phyloP scores from a whole-genome alignment of 371 early-diverging fungal genomes.

The Cladochytrium tenue region DNA sequence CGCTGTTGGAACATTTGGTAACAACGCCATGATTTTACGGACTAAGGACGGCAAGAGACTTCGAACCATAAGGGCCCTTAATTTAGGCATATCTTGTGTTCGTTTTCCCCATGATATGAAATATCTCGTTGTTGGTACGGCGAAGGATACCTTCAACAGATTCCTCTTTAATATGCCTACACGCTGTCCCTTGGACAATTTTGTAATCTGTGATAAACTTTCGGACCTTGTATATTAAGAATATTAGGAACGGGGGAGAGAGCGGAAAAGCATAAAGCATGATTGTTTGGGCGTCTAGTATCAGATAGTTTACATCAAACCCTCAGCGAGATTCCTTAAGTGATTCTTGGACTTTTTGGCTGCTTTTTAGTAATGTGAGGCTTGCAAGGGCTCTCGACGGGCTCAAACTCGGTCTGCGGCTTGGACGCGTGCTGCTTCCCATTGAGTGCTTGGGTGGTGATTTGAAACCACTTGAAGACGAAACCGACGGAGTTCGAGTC shows the following conservation, averaged over 20 bases:
- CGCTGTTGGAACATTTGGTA: constrained; percentile 56
- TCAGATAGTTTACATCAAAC: no score
- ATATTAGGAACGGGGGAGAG: no score
- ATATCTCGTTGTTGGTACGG: constrained; percentile 45
- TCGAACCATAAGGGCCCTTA: constrained; percentile 46
- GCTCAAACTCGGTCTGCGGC: constrained; percentile 9
- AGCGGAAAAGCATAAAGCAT: no score
- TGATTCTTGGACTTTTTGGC: no score
- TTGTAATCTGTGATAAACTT: no score
- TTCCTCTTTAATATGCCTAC: no score
- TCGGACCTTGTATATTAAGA: no score
- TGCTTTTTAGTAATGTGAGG: constrained; percentile 42
- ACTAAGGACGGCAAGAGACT: constrained; percentile 40
- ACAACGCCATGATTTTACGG: constrained; percentile 46
- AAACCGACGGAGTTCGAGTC: background rate
- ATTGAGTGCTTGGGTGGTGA: background rate
- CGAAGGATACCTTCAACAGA: no score
- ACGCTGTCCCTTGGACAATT: no score
- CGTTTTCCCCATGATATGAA: constrained; percentile 48
- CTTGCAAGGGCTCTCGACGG: constrained; percentile 35
- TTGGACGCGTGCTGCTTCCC: background rate
- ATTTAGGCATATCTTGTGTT: constrained; percentile 53
- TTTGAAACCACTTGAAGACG: background rate
- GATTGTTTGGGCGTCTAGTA: no score
- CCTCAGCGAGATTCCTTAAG: no score